Conservation (phyloP, 2,329 filamentous ascomycete species). For the Mariannaea elegans region DNA sequence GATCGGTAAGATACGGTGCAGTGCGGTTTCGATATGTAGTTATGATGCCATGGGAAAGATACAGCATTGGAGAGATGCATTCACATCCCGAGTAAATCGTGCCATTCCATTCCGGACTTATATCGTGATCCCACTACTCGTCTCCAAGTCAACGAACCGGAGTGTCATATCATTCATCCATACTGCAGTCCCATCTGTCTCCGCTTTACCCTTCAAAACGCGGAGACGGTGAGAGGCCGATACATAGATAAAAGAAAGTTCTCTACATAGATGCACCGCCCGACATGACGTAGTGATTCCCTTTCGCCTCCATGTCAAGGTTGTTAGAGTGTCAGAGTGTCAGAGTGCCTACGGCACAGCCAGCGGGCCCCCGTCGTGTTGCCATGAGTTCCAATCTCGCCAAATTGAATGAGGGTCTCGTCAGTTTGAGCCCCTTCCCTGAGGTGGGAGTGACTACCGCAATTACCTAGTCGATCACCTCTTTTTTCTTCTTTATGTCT, state of each 20-base stretch:
- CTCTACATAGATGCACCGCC: too few species aligned
- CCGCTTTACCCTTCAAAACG: background rate
- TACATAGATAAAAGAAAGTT: background rate
- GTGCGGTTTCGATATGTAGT: background rate
- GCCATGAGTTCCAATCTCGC: constrained; percentile 28
- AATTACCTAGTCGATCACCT: too few species aligned
- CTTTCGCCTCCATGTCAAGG: constrained; percentile 4
- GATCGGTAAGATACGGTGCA: background rate
- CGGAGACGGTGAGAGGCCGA: too few species aligned
- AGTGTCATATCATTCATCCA: background rate
- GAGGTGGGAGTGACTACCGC: too few species aligned
- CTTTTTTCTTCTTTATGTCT: too few species aligned
- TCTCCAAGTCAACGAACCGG: background rate
- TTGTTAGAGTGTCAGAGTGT: background rate
- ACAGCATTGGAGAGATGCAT: constrained; percentile 9
- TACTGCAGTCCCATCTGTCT: background rate
- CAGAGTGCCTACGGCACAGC: constrained; percentile 13
- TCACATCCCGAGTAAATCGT: constrained; percentile 20
- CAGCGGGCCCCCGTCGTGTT: constrained; percentile 24
- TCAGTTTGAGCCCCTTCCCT: background rate
- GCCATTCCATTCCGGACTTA: constrained; percentile 22
- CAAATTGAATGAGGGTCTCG: constrained; percentile 20
- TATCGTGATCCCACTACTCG: constrained; percentile 20
- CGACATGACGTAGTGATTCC: constrained; percentile 16
- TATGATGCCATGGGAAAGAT: background rate